Percentiles rank a stretch among this genome's conserved stretches.
Conservation (phyloP, 2,329 filamentous ascomycete genomes). For the Orbilia blumenaviensis region DNA sequence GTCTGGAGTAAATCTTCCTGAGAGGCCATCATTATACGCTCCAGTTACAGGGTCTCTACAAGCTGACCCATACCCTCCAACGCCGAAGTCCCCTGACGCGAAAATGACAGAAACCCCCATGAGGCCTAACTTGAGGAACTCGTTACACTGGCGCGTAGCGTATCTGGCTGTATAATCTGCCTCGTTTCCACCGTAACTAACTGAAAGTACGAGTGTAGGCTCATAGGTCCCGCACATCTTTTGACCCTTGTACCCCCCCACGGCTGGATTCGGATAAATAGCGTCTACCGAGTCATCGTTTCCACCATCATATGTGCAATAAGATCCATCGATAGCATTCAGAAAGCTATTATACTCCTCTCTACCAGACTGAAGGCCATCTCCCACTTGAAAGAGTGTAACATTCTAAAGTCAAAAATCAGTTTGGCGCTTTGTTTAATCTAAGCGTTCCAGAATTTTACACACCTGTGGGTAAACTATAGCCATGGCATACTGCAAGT, state of each 20-base stretch:
- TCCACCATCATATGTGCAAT: conserved; percentile 63
- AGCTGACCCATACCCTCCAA: conserved; percentile 68
- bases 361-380: conserved; percentile 66
- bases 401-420: conserved; percentile 62
- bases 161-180: conserved; percentile 71
- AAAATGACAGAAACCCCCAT: conserved; percentile 72
- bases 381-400: conserved; percentile 64
- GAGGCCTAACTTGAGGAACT: conserved; percentile 72
- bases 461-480: conserved; percentile 67
- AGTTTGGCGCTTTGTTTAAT: conserved; percentile 62
- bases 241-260: conserved; percentile 69
- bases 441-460: conserved; percentile 60
- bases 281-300: conserved; percentile 62
- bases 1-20: conserved; percentile 44
- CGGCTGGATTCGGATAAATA: conserved; percentile 63
- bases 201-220: conserved; percentile 57
- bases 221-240: conserved; percentile 59
- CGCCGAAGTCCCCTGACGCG: conserved; percentile 69
- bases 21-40: conserved; percentile 36
- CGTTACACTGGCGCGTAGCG: conserved; percentile 70
- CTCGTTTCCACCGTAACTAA: conserved; percentile 74
- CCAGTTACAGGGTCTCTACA: conserved; percentile 31
- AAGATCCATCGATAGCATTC: conserved; percentile 67
- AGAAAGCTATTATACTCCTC: conserved; percentile 76
- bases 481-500: conserved; percentile 67